Base-by-base conservation (phyloP, 352 stramenopile species). In the Elongisporangium senticosum region DNA sequence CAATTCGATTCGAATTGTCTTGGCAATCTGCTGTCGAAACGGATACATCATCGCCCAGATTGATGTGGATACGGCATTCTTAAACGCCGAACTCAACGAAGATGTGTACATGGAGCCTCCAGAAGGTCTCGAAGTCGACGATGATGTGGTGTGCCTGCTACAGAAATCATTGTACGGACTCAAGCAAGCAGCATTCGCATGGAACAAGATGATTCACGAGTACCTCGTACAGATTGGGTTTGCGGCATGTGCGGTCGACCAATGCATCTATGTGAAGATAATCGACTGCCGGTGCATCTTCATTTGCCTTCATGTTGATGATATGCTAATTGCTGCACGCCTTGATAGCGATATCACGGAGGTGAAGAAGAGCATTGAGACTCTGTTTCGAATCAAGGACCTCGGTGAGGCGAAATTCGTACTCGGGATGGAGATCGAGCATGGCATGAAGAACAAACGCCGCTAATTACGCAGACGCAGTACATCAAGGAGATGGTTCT, bases 41-140 rank as follows among this genome's bases (percentile, higher is more conserved):
- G 57, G 48, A 20, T 71, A 70, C 19, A 49, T 65, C 7, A 69
- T 76, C 22, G 21, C 70, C 26, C 69, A 77, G 20, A 49, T 72
- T 19, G 64, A 81, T 47, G 66, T 66, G 2, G 66, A 77, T 15
- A 76, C 63, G 15, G 69, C 62, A 17, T 81, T 75, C 28, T 43
- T 74, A 1, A 65, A 75, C 39, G 68, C 57, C 49, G 40, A n/a
- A n/a, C 37, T 65, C 11, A 28, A 37, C 21, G 49, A 62, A 8
- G 14, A 14, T 2, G 55, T 65, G 1, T 63, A 62, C 54, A 60
- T 65, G 56, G 55, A 71, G n/a, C 5, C 51, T 56, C 6, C 39
- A 55, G 13, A 10, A 49, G 10, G 17, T 7, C 3, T 33, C 4
- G 7, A 7, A 3, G 24, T 33, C 24, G 4, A 3, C 7, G 24